These are phyloP conservation scores for Aspergillus texensis DNA, from an alignment of 2,329 filamentous ascomycete species.

Conservation along the genomic window DNA sequence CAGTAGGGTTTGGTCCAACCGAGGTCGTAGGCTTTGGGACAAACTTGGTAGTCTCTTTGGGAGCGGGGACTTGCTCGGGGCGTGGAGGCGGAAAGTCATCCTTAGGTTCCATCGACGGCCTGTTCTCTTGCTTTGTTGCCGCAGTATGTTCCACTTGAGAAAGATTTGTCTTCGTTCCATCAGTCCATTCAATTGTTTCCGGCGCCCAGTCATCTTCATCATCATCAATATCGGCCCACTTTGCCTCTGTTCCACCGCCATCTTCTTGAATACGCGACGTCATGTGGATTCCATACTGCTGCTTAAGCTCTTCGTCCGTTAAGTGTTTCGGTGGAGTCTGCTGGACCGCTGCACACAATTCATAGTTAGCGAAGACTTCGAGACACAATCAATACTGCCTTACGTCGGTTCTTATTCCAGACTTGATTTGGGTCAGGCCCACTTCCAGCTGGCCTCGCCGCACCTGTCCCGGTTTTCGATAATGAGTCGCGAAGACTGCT, in stretches of 20 bases:
- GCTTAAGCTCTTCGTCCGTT: conserved; percentile 69
- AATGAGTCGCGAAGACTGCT: conserved; percentile 54
- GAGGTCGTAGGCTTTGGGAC: conserved; percentile 44
- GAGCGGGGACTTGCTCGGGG: conserved; percentile 23
- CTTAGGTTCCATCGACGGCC: conserved; percentile 24
- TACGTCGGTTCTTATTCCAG: conserved; percentile 70
- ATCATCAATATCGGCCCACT: conserved; percentile 71
- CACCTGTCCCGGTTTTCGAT: conserved; percentile 51
- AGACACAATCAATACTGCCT: conserved; percentile 21
- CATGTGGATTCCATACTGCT: conserved; percentile 69
- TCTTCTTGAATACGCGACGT: conserved; percentile 67
- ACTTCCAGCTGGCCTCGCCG: conserved; percentile 48
- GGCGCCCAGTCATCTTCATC: conserved; percentile 71
- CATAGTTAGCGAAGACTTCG: conserved; percentile 21
- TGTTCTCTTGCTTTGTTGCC: conserved; percentile 21
- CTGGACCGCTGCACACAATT: conserved; percentile 47
- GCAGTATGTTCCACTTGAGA: conserved; percentile 45
- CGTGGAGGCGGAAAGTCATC: conserved; percentile 22
- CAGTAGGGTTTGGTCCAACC: conserved; percentile 53
- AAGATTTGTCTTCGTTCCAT: conserved; percentile 67
- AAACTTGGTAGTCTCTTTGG: conserved; percentile 31
- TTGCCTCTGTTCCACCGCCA: conserved; percentile 63
- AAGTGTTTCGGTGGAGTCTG: conserved; percentile 64
- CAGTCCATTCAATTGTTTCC: conserved; percentile 69
- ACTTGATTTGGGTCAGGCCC: conserved; percentile 70